A percentile compares a stretch with the other conserved stretches of the same genome.
Conservation (phyloP, 1,284 basidiomycete species). For the Ustilago bromivora region DNA sequence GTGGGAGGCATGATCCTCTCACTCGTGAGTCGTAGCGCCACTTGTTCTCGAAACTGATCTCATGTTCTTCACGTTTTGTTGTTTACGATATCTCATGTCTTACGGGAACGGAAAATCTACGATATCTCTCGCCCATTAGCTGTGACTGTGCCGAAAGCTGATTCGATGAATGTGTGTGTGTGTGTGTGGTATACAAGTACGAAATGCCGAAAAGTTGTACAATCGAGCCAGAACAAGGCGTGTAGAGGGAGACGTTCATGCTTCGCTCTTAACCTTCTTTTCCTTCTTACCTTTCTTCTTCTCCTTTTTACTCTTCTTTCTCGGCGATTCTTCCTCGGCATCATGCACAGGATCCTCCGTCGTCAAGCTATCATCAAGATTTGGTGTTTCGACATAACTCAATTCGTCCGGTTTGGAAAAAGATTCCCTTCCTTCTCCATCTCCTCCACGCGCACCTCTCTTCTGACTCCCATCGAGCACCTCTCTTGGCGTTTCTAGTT, state of each 20-base stretch:
- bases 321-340: not conserved
- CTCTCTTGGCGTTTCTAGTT: not conserved
- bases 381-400: conserved; percentile 10
- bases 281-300: conserved; percentile 16
- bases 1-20: conserved; percentile 29
- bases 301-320: conserved; percentile 19
- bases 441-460: not conserved
- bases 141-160: not conserved
- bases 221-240: not conserved
- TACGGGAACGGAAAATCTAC: not conserved
- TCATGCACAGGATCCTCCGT: not conserved
- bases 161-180: not conserved
- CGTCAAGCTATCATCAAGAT: conserved; percentile 4
- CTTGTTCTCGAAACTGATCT: not conserved
- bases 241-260: not conserved
- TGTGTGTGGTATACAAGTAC: not conserved
- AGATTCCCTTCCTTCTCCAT: conserved; percentile 9
- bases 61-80: not conserved
- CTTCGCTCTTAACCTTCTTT: conserved; percentile 15
- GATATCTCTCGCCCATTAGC: not conserved
- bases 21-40: not conserved
- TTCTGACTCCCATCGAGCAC: not conserved
- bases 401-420: conserved; percentile 20
- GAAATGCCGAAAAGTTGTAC: not conserved
- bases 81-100: not conserved